Evolutionary conservation across 2,329 filamentous ascomycete species (phyloP).

Genomic region (Zymoseptoria pseudotritici): DNA sequence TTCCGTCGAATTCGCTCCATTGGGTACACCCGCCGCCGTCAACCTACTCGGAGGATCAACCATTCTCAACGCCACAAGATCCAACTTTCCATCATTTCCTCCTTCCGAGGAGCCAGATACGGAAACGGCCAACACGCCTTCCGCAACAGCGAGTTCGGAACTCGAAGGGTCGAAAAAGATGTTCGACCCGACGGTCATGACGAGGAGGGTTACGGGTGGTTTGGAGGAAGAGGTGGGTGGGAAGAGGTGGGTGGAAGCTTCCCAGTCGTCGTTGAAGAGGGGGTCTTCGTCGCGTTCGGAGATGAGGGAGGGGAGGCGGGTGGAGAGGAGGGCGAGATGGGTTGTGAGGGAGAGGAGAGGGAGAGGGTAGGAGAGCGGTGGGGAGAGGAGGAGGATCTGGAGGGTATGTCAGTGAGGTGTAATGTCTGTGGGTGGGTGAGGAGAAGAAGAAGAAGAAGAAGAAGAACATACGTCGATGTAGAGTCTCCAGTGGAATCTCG

Average conservation of each 20-base stretch:
- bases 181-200: constrained; percentile 77
- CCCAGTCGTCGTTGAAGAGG: constrained; percentile 97
- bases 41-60: constrained; percentile 45
- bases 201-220: constrained; percentile 83
- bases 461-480: constrained; percentile 73
- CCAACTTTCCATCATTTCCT: constrained; percentile 11
- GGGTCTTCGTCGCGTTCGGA: constrained; percentile 93
- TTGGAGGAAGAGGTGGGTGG: constrained; percentile 41
- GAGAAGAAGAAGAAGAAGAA: constrained; percentile 3
- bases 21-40: constrained; percentile 42
- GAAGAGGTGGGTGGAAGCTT: constrained; percentile 71
- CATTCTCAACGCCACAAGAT: constrained; percentile 39
- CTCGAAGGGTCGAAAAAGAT: constrained; percentile 88
- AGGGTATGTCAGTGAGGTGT: neutral
- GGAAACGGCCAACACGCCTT: constrained; percentile 79
- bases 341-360: constrained; percentile 88
- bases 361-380: constrained; percentile 83
- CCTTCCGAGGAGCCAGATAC: constrained; percentile 49
- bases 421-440: neutral
- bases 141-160: constrained; percentile 89
- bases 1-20: constrained; percentile 39
- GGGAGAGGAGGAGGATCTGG: constrained; percentile 87
- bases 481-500: constrained; percentile 89
- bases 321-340: constrained; percentile 84
- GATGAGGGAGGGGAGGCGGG: constrained; percentile 73